Base-by-base conservation (phyloP, 1,284 basidiomycete species). In the Cutaneotrichosporon cyanovorans region DNA sequence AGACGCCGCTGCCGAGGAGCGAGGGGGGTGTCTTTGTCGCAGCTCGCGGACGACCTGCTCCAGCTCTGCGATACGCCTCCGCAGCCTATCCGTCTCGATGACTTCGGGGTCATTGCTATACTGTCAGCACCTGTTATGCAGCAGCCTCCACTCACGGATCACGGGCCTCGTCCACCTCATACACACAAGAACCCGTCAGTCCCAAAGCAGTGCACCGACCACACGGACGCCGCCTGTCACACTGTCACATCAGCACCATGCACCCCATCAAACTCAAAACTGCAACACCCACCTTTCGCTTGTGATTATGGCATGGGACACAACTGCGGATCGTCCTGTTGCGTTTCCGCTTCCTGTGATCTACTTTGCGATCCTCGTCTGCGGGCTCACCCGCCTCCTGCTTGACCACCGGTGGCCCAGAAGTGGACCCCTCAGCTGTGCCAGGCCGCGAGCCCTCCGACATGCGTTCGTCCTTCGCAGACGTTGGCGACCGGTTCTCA, bases 261-360 rank as follows among this genome's bases (percentile, higher is more conserved):
- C 28, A 31, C 18, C 19, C 12, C 25, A 18, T 40, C 25, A 30
- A 12, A 16, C 19, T 14, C 10, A 9, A 33, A 11, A 2, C 19
- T 22, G 37, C 30, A n/a, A 7, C 25, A 66, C 77, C 51, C 53
- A 87, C 87, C 78, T 89, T 91, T 62, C 87, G 77, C 74, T 91
- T 91, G 46, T 88, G 89, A 40, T 87, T 88, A 70, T 91, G 88
- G 72, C 87, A 92, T 61, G 90, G 89, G 47, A 92, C 77, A 66
- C 87, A 92, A 19, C 79, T 81, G 73, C 89, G 83, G 7, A 87
- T 90, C 33, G 87, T 89, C 63, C 88, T 77, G 74, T 92, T 91
- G 62, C 87, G 78, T 63, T 87, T 78, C 50, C 77, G 69, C 55
- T 78, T 79, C 47, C 77, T 71, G 52, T 78, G 76, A 56, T 78